Percentiles rank a stretch among this genome's conserved stretches.
phyloP scores from a whole-genome alignment of 176 grass and related monocot genomes.

The Zizania latifolia region DNA sequence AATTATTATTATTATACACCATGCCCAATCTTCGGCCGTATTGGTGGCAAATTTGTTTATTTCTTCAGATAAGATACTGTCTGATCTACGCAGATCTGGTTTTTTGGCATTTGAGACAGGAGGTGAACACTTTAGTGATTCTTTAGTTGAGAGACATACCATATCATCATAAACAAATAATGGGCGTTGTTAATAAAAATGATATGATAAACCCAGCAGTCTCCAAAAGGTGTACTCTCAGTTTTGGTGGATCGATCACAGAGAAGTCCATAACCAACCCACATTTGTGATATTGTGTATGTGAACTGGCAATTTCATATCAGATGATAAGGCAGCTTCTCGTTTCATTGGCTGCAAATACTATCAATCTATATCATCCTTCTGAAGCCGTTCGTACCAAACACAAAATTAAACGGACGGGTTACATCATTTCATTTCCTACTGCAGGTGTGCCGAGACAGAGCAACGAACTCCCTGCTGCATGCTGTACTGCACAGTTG shows the following conservation, averaged over 20 bases:
- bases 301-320: constrained; percentile 13
- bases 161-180: not conserved
- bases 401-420: not conserved
- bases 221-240: not conserved
- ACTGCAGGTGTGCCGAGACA: not conserved
- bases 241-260: not conserved
- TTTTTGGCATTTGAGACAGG: not conserved
- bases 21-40: not conserved
- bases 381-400: not conserved
- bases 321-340: constrained; percentile 10
- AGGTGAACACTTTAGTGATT: not conserved
- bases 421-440: not conserved
- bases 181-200: not conserved
- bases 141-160: not conserved
- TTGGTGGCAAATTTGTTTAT: constrained; percentile 9
- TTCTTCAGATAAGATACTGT: constrained; percentile 24
- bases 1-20: not conserved
- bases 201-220: not conserved
- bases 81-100: not conserved
- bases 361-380: too few relatives aligned
- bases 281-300: constrained; percentile 21
- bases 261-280: constrained; percentile 20
- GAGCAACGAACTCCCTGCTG: not conserved
- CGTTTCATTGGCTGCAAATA: not conserved
- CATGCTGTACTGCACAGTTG: too few relatives aligned